phyloP scores from a whole-genome alignment of 2,329 filamentous ascomycete genomes.

The Alternaria consortialis region DNA sequence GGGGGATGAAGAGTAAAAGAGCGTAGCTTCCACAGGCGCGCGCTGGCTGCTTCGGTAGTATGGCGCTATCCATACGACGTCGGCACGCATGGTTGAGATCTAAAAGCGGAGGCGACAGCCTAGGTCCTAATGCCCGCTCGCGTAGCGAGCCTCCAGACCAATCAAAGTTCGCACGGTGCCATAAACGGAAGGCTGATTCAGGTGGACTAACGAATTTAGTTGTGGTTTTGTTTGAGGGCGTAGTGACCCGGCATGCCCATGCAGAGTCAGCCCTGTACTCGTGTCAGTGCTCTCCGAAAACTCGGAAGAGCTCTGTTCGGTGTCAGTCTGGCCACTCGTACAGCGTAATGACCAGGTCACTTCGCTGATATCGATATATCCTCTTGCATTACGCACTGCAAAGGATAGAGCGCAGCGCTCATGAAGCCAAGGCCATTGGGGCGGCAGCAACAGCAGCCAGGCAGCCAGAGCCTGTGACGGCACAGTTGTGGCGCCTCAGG shows the following conservation, averaged over 20 bases:
- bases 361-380: neutral
- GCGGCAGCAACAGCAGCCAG: neutral
- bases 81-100: slow-evolving; percentile 41
- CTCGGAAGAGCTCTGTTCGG: slow-evolving; percentile 15
- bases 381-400: neutral
- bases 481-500: slow-evolving; percentile 19
- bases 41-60: slow-evolving; percentile 29
- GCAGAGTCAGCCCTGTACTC: slow-evolving; percentile 27
- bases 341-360: neutral
- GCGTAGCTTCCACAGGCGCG: slow-evolving; percentile 27
- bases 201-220: slow-evolving; percentile 33
- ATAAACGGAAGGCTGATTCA: slow-evolving; percentile 34
- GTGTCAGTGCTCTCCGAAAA: slow-evolving; percentile 13
- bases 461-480: neutral
- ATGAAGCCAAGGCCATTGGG: neutral
- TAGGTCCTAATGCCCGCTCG: slow-evolving; percentile 33
- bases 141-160: slow-evolving; percentile 32
- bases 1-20: slow-evolving; percentile 40
- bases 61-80: slow-evolving; percentile 37
- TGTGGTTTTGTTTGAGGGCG: slow-evolving; percentile 28
- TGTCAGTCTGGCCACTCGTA: slow-evolving; percentile 17
- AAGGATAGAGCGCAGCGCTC: neutral
- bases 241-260: slow-evolving; percentile 33
- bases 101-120: slow-evolving; percentile 45
- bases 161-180: slow-evolving; percentile 29